A percentile compares a stretch with the other conserved stretches of the same genome.
Conservation (phyloP, 2,329 filamentous ascomycete species). For the Colletotrichum musicola region DNA sequence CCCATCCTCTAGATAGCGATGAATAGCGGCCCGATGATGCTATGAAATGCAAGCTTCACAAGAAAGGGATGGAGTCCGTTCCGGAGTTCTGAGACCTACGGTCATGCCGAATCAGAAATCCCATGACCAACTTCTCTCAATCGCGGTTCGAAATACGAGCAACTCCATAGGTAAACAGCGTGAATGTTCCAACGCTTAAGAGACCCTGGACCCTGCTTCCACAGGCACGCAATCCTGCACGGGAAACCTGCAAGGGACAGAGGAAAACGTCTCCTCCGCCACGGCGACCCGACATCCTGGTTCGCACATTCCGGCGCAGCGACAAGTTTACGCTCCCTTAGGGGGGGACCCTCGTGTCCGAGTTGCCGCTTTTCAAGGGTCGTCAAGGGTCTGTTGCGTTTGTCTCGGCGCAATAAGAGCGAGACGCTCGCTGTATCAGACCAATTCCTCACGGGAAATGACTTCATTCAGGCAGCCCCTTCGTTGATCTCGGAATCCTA, state of each 20-base stretch:
- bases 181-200: not conserved
- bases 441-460: constrained; percentile 17
- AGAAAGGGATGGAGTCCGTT: no score
- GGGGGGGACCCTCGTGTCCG: not conserved
- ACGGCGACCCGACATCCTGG: not conserved
- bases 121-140: not conserved
- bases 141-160: not conserved
- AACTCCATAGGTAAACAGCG: not conserved
- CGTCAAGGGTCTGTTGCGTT: not conserved
- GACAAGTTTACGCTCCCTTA: not conserved
- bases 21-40: no score
- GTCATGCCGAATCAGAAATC: not conserved
- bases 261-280: not conserved
- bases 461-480: constrained; percentile 1
- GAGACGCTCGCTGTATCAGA: constrained; percentile 8
- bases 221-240: not conserved
- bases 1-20: no score
- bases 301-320: not conserved
- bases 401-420: constrained; percentile 18
- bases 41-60: no score
- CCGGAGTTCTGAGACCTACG: no score
- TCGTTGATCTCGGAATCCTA: not conserved
- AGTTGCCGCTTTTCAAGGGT: not conserved
- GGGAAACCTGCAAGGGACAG: not conserved
- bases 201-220: not conserved